Evolutionary conservation across 2,329 filamentous ascomycete species (phyloP).

Genomic region (Alternaria incomplexa): DNA sequence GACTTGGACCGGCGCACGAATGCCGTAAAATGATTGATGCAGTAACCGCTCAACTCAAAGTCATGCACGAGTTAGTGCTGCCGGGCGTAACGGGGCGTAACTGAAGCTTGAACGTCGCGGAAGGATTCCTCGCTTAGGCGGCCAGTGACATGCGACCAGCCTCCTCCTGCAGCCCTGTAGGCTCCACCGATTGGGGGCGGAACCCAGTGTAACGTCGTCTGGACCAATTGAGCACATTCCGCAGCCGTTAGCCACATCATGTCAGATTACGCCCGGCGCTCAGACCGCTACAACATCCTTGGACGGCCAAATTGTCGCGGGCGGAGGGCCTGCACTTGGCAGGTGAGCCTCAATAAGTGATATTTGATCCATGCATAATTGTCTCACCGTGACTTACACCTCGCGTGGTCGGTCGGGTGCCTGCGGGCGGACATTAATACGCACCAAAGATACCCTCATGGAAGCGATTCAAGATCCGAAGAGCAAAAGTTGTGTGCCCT

Average conservation of each 20-base stretch:
- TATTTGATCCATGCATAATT: slow-evolving; percentile 11
- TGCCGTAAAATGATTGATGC: slow-evolving; percentile 17
- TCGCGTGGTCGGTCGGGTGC: slow-evolving; percentile 3
- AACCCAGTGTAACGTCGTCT: slow-evolving; percentile 1
- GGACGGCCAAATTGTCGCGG: slow-evolving; percentile 3
- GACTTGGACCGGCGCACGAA: neutral
- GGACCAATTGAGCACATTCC: slow-evolving; percentile 19
- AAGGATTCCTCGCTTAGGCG: slow-evolving; percentile 23
- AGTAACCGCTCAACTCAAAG: slow-evolving; percentile 19
- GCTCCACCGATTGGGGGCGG: slow-evolving; percentile 18
- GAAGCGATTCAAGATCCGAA: slow-evolving; percentile 12
- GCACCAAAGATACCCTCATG: slow-evolving; percentile 4
- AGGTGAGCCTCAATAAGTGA: slow-evolving; percentile 19
- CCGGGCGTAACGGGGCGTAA: slow-evolving; percentile 22
- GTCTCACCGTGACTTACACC: slow-evolving; percentile 23
- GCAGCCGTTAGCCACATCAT: slow-evolving; percentile 19
- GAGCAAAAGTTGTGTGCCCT: slow-evolving; percentile 28
- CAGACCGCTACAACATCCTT: slow-evolving; percentile 10
- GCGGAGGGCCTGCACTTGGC: slow-evolving; percentile 8
- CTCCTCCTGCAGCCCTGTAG: slow-evolving; percentile 14
- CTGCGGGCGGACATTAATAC: neutral
- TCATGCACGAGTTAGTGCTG: slow-evolving; percentile 17
- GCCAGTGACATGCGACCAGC: slow-evolving; percentile 11
- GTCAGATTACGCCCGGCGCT: slow-evolving; percentile 36
- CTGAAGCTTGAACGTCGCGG: slow-evolving; percentile 21